Evolutionary conservation across 129 eudicot species (phyloP), one percentile per base, ranked within the genome.

Genomic region (Logfia minima): DNA sequence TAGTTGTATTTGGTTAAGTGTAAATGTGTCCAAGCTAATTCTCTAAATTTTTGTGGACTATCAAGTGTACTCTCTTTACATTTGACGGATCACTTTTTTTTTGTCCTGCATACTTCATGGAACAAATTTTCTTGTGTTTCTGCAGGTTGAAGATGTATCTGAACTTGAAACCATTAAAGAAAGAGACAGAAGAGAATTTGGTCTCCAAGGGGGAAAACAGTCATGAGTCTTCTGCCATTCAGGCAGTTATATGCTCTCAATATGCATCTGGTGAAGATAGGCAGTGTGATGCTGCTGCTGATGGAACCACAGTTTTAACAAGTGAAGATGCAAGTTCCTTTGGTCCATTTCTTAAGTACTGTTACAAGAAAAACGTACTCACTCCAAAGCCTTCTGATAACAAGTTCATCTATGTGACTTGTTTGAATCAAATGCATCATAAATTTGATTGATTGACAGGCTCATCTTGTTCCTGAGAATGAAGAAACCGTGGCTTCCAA

Each of bases 81-180:
- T 2, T 21, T 16, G 22, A 48, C 17, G 39, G 14, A 71, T 72
- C 26, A 58, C 28, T 58, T n/a, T 7, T 58, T 58, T n/a, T n/a
- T n/a, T 58, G 76, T 53, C 9, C 28, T 53, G 66, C 76, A 72
- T 31, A 72, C 66, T 6, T 66, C 29, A 31, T 55, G 66, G 66
- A 55, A 66, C 58, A 67, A 8, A 21, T 58, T n/a, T 22, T 70
- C 77, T 28, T 75, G 26, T 81, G 48, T 58, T 62, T 74, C 48
- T 80, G 79, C 86, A 94, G 99, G 88, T 91, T 3, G 92, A 94
- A 7, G 80, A 82, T 83, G 82, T 94, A 62, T 80, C 96, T 56
- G 58, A 56, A 85, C 82, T 87, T 71, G 87, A 79, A 65, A 80
- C 66, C 31, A 17, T 70, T 62, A 81, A 55, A 35, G 59, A 32